Base-by-base conservation (phyloP, 768 basidiomycete species). In the Lanmaoa pseudosensibilis region DNA sequence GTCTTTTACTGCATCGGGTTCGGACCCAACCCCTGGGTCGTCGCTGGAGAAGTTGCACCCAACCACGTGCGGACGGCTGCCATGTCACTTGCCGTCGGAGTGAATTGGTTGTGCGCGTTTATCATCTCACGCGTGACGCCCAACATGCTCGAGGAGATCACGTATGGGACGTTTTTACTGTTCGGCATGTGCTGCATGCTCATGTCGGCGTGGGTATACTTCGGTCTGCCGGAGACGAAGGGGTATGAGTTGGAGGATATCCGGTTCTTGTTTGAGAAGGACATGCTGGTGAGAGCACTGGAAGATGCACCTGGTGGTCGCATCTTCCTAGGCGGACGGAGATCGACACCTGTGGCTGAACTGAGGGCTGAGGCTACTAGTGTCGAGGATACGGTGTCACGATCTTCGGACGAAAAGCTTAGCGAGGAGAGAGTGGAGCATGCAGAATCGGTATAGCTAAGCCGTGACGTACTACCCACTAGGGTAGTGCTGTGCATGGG, bases 201-300 rank as follows among this genome's bases (percentile, higher is more conserved):
- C 45, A 71, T 76, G 66, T 65, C 69, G 39, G 52, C 43, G 9
- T 78, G 71, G 74, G 68, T 69, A 25, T 73, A 74, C 59, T 59
- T 77, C 47, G 69, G 67, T 59, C 58, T 78, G 34, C 77, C 77
- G 19, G 77, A 78, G 65, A 78, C 77, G 12, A 74, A 59, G 48
- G 72, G 75, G 33, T 69, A 73, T 44, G 70, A 71, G 15, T 59
- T 77, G 39, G 76, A 77, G 63, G 75, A 77, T 49, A 72, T 77
- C 41, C 65, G 69, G 41, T 70, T 61, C 43, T 59, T 78, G 45
- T 78, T 77, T 32, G 74, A 74, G 52, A 58, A 66, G 52, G 70
- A 75, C 10, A 51, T 70, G 52, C 32, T 71, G 21, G 55, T 72
- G 58, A 69, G 74, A 7, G 65, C 73, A 25, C 27, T 74, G 34